A percentile compares a stretch with the other conserved stretches of the same genome.
phyloP scores from a whole-genome alignment of 306 rosid species.

The Malus asiatica region DNA sequence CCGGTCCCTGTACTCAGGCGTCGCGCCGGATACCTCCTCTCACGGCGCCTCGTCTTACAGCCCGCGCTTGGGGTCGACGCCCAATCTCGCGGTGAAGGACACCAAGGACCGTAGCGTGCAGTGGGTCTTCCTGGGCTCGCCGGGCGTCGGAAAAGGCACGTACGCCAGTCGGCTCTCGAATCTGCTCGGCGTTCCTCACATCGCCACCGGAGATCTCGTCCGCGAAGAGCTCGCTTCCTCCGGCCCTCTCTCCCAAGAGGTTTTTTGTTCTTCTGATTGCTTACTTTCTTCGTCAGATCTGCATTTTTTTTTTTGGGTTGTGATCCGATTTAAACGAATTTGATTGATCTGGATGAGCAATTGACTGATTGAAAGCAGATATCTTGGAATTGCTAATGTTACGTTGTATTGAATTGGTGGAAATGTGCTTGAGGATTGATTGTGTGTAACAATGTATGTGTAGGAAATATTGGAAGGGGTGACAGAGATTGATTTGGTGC shows the following conservation, averaged over 20 bases:
- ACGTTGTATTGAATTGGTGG: background rate
- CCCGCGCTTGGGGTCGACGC: slow-evolving; percentile 20
- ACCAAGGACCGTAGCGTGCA: slow-evolving; percentile 50
- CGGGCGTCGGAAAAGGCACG: slow-evolving; percentile 96
- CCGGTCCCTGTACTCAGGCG: slow-evolving; percentile 33
- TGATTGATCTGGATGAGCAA: background rate
- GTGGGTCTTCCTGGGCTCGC: slow-evolving; percentile 85
- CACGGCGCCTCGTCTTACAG: slow-evolving; percentile 19
- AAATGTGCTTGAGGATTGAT: slow-evolving; percentile 6
- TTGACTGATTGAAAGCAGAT: background rate
- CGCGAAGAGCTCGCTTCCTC: slow-evolving; percentile 85
- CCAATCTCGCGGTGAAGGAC: slow-evolving; percentile 29
- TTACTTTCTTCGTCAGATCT: background rate
- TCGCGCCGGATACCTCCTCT: slow-evolving; percentile 23
- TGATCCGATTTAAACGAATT: background rate
- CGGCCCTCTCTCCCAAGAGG: slow-evolving; percentile 65
- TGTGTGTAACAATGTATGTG: background rate
- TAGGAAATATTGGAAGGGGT: slow-evolving; percentile 91
- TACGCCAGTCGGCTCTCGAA: slow-evolving; percentile 79
- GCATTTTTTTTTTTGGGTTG: background rate
- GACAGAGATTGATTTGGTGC: slow-evolving; percentile 77
- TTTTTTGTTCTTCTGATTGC: background rate
- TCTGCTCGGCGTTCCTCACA: slow-evolving; percentile 76
- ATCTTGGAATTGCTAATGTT: background rate
- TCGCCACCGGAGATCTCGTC: slow-evolving; percentile 93